A percentile compares a stretch with the other conserved stretches of the same genome.
These are phyloP conservation scores for Candida coquimbonensis DNA, from an alignment of 805 yeast genomes.

Conservation along the genomic window DNA sequence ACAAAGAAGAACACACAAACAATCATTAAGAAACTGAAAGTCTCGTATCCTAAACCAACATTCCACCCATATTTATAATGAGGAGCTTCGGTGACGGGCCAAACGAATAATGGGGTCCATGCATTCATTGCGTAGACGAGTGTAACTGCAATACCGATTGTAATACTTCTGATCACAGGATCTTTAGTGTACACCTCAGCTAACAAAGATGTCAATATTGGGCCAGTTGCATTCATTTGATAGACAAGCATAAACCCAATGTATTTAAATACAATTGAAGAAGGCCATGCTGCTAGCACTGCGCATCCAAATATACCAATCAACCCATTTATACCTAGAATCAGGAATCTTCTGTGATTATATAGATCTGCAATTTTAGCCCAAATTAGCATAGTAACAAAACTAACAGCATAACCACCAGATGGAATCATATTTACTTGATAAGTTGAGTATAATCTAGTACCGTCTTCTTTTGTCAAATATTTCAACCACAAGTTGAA, in stretches of 20 bases:
- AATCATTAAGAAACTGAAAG: neutral
- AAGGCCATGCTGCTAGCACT: slow-evolving; percentile 4
- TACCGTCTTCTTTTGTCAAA: slow-evolving; percentile 21
- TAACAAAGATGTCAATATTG: neutral
- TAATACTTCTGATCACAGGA: slow-evolving; percentile 31
- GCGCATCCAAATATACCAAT: slow-evolving; percentile 3
- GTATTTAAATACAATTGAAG: neutral
- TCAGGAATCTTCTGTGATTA: slow-evolving; percentile 2
- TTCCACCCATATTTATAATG: slow-evolving; percentile 32
- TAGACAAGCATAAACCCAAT: slow-evolving; percentile 1
- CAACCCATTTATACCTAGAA: neutral
- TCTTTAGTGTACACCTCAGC: slow-evolving; percentile 18
- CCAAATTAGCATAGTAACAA: slow-evolving; percentile 4
- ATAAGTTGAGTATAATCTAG: slow-evolving; percentile 23
- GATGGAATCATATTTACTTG: slow-evolving; percentile 7
- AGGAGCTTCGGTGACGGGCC: slow-evolving; percentile 38
- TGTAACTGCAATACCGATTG: slow-evolving; percentile 32
- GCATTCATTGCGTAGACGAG: slow-evolving; percentile 37
- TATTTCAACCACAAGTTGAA: slow-evolving; percentile 38
- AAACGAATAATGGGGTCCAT: slow-evolving; percentile 32
- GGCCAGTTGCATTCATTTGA: slow-evolving; percentile 5
- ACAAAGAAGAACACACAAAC: neutral
- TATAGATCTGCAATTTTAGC: slow-evolving; percentile 7
- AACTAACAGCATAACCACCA: slow-evolving; percentile 8
- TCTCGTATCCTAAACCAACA: slow-evolving; percentile 2